These are phyloP conservation scores for Byssothecium circinans DNA, from an alignment of 2,329 filamentous ascomycete genomes.

Conservation along the genomic window DNA sequence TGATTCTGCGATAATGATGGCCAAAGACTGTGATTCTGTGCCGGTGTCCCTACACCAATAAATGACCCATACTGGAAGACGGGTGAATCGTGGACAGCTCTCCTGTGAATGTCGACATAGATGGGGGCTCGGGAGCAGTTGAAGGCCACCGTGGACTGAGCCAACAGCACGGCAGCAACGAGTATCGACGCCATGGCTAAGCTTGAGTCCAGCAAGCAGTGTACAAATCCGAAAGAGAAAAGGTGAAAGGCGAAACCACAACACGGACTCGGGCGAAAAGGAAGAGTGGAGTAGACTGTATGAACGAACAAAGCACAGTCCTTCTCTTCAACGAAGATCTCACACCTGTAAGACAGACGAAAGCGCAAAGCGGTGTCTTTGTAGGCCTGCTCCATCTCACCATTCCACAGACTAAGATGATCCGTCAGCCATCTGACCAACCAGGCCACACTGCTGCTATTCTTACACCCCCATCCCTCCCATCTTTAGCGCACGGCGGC, in stretches of 20 bases:
- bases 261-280: constrained; percentile 10
- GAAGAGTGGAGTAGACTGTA: constrained; percentile 8
- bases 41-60: constrained; percentile 47
- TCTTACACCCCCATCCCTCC: constrained; percentile 20
- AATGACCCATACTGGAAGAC: constrained; percentile 50
- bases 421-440: constrained; percentile 24
- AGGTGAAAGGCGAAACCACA: constrained; percentile 15
- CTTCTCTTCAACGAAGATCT: constrained; percentile 23
- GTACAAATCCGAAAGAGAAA: constrained; percentile 12
- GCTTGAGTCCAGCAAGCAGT: constrained; percentile 36
- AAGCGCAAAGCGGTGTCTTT: constrained; percentile 32
- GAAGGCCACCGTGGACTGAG: constrained; percentile 41
- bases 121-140: constrained; percentile 45
- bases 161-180: constrained; percentile 36
- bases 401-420: constrained; percentile 28
- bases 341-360: constrained; percentile 20
- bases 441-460: constrained; percentile 29
- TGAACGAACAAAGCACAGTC: constrained; percentile 15
- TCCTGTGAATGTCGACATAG: constrained; percentile 50
- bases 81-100: constrained; percentile 44
- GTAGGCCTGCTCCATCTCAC: constrained; percentile 30
- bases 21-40: constrained; percentile 51
- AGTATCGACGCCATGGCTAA: constrained; percentile 33
- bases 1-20: constrained; percentile 48
- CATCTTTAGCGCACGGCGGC: constrained; percentile 22